Base-by-base conservation (phyloP, 192 early-diverging fungal genomes). In the Linderina pennispora region DNA sequence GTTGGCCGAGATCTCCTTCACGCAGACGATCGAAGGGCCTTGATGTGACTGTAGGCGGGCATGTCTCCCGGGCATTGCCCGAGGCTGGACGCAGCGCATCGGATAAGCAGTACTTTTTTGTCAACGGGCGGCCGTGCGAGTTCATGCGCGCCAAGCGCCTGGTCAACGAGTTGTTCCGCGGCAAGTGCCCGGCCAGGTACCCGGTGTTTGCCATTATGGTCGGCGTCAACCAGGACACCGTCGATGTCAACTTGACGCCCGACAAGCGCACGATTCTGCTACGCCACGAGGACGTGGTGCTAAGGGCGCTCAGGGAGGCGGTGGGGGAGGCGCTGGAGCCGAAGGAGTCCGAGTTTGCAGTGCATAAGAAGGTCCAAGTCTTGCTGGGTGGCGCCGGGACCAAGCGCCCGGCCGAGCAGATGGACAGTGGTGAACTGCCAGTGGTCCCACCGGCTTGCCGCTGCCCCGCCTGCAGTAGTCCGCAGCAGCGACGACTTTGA, bases 191-290 rank as follows among this genome's bases (percentile, higher is more conserved):
- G 4, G 72, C 84, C 14, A 82, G 89, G 49, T 91, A 86, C 45
- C 95, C 95, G 0, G 79, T 92, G 19, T 55, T 86, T 28, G 73
- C 91, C 13, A 75, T 87, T 10, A 75, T 87, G 32, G 56, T 97
- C 40, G 36, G 40, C 21, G 55, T 69, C 49, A 36, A 28, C 22
- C 36, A 43, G 0, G 22, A 31, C 8, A 62, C 66, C 10, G 83
- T 87, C 22, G 93, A 99, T 77, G 88, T 94, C 21, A 98, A 98
- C 47, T 77, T 98, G 18, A 90, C 87, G 18, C 96, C 96, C 1
- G 89, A 98, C 57, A 98, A 98, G 49, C 79, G 94, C 22, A 96
- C 86, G 0, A 75, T 98, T 15, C 70, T 94, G 52, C 55, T 98
- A 8, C 82, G 93, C 36, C 66, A 88, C 31, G 96, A 98, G 43